These are phyloP conservation scores for Irpex sp. DNA, from an alignment of 1,284 basidiomycete species.

Conservation along the genomic window DNA sequence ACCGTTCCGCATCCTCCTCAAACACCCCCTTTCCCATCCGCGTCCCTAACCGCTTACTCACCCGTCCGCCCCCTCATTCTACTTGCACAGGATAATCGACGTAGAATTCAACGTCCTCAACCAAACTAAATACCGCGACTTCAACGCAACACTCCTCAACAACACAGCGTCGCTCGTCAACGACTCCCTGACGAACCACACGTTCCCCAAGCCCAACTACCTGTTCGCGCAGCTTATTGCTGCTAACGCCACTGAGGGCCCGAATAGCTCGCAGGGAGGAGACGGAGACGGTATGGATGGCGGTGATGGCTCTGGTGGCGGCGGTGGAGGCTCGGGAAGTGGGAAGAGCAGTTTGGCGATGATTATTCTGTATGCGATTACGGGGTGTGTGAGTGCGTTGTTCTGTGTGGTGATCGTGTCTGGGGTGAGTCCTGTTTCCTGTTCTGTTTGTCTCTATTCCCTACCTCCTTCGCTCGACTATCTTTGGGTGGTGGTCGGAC, in stretches of 20 bases:
- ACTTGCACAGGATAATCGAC: slow-evolving; percentile 53
- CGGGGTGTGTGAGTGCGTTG: slow-evolving; percentile 78
- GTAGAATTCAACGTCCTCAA: slow-evolving; percentile 58
- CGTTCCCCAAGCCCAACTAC: slow-evolving; percentile 49
- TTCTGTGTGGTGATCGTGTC: slow-evolving; percentile 81
- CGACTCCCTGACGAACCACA: slow-evolving; percentile 37
- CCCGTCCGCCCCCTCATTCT: neutral
- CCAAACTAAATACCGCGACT: slow-evolving; percentile 49
- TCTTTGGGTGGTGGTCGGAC: too few relatives aligned
- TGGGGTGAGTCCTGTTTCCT: slow-evolving; percentile 77
- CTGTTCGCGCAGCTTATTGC: slow-evolving; percentile 67
- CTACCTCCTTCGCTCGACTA: neutral
- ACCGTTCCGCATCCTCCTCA: neutral
- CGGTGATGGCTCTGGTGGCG: slow-evolving; percentile 15
- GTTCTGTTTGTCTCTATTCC: slow-evolving; percentile 43
- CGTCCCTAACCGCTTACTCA: neutral
- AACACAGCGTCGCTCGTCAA: slow-evolving; percentile 46
- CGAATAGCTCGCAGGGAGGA: slow-evolving; percentile 9
- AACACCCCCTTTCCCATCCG: neutral
- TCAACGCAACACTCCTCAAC: slow-evolving; percentile 58
- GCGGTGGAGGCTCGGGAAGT: slow-evolving; percentile 15
- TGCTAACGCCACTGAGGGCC: slow-evolving; percentile 52
- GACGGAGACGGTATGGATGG: slow-evolving; percentile 10
- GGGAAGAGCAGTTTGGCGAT: slow-evolving; percentile 57
- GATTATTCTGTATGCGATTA: slow-evolving; percentile 86